Evolutionary conservation across 768 basidiomycete genomes (phyloP), one percentile per base, ranked within the genome.

Genomic region (Boletus patriciae): DNA sequence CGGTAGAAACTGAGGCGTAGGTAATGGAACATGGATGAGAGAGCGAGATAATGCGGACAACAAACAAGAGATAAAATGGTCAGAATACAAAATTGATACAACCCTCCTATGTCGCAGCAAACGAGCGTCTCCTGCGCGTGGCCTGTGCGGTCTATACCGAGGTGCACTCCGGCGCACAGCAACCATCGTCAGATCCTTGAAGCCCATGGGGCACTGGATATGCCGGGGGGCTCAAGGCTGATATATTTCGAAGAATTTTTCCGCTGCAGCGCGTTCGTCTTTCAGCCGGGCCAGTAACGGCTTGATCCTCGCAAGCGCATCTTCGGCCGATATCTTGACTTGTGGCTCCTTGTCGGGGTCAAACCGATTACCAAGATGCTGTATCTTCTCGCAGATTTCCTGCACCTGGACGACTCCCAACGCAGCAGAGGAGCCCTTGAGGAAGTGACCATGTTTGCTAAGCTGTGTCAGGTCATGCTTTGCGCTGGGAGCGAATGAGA

Each of bases 341-440:
- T 72, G 71, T 9, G 67, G 60, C 23, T 78, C 77, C 67, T 83
- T 87, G 70, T 92, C 87, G 45, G 82, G 78, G 54, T 78, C 73
- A 0, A 46, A 49, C 40, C 64, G 62, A 60, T 85, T 78, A 45
- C 92, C 94, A 64, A 86, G 88, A 72, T 95, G 84, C 74, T 98
- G 95, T 65, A 98, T 94, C 73, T 83, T 82, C 72, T 93, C 94
- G 77, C 96, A 98, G 25, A 87, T 86, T 16, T 76, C 80, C 70
- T 92, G 88, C 50, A 99, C 94, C 60, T 83, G 83, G 55, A 75
- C 74, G 31, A 95, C 83, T 27, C 97, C 96, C 44, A 99, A 81
- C 3, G 95, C 92, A 29, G 95, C 95, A 13, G 94, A 96, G 3
- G 95, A 98, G 46, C 96, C 96, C 73, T 98, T 99, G 68, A 98